Conservation (phyloP, 352 stramenopile genomes). For the Phytophthora pinifolia region DNA sequence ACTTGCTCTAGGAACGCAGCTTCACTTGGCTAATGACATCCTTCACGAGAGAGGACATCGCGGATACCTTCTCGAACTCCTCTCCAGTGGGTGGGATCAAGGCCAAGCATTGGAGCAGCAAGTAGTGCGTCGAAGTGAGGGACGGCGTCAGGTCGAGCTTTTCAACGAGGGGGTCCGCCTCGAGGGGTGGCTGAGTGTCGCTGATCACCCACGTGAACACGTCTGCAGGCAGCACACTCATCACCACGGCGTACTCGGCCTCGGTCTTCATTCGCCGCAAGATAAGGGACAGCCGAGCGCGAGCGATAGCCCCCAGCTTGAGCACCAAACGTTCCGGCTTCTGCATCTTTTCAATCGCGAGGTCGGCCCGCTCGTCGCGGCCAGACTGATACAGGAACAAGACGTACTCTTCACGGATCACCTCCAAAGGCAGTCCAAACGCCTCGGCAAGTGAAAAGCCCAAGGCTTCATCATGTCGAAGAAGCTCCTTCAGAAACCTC, state of each 20-base stretch:
- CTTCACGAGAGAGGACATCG: slow-evolving; percentile 86
- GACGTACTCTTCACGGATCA: slow-evolving; percentile 79
- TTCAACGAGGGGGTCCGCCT: slow-evolving; percentile 60
- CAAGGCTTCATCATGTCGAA: slow-evolving; percentile 63
- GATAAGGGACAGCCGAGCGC: slow-evolving; percentile 71
- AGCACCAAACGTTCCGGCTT: slow-evolving; percentile 58
- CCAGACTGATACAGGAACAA: slow-evolving; percentile 81
- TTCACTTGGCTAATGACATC: slow-evolving; percentile 77
- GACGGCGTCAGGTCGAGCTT: slow-evolving; percentile 70
- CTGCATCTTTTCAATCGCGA: slow-evolving; percentile 75
- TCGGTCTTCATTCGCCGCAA: slow-evolving; percentile 77
- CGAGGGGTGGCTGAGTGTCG: slow-evolving; percentile 49
- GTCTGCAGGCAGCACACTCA: slow-evolving; percentile 82
- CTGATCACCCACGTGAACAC: slow-evolving; percentile 74
- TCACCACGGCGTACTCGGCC: slow-evolving; percentile 72
- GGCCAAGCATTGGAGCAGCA: slow-evolving; percentile 68
- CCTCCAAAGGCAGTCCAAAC: slow-evolving; percentile 71
- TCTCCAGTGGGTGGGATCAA: slow-evolving; percentile 42
- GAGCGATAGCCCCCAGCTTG: slow-evolving; percentile 64
- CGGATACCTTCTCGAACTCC: slow-evolving; percentile 67
- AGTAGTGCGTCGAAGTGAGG: slow-evolving; percentile 71
- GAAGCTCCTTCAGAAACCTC: slow-evolving; percentile 67
- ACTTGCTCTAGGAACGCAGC: slow-evolving; percentile 30
- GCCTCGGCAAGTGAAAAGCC: slow-evolving; percentile 69
- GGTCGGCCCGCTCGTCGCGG: slow-evolving; percentile 64